A percentile compares a stretch with the other conserved stretches of the same genome.
These are phyloP conservation scores for Lachancea kluyveri DNA, from an alignment of 805 yeast species.

Conservation along the genomic window DNA sequence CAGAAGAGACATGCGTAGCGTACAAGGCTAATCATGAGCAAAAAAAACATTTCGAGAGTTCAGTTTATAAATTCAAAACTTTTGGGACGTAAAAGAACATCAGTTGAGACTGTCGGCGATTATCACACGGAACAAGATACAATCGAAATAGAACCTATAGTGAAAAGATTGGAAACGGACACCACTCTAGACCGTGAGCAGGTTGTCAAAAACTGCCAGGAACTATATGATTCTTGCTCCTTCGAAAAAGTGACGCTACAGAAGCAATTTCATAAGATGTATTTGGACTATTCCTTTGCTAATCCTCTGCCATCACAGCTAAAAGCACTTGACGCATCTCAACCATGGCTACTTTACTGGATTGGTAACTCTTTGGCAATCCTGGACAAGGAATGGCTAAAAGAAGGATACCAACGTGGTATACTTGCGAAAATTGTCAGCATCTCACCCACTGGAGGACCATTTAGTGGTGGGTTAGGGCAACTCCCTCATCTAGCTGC, in stretches of 20 bases:
- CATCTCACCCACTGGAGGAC: constrained; percentile 42
- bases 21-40: constrained; percentile 3
- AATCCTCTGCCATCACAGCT: constrained; percentile 46
- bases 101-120: constrained; percentile 6
- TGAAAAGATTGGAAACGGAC: constrained; percentile 23
- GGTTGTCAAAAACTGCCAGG: constrained; percentile 18
- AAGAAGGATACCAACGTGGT: constrained; percentile 22
- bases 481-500: constrained; percentile 84
- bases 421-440: constrained; percentile 28
- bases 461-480: constrained; percentile 79
- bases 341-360: constrained; percentile 91
- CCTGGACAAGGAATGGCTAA: constrained; percentile 31
- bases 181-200: constrained; percentile 24
- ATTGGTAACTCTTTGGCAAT: constrained; percentile 47
- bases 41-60: constrained; percentile 2
- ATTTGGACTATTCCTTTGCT: constrained; percentile 35
- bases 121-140: constrained; percentile 4
- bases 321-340: constrained; percentile 73
- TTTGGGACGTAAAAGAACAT: constrained; percentile 20
- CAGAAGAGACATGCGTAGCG: too few relatives aligned
- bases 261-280: constrained; percentile 37
- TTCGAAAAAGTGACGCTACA: constrained; percentile 10
- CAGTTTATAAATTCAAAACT: constrained; percentile 15
- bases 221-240: constrained; percentile 8
- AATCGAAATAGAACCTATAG: constrained; percentile 8